These are phyloP conservation scores for Pyrenophora tritici-repentis DNA, from an alignment of 2,329 filamentous ascomycete species.

Conservation along the genomic window DNA sequence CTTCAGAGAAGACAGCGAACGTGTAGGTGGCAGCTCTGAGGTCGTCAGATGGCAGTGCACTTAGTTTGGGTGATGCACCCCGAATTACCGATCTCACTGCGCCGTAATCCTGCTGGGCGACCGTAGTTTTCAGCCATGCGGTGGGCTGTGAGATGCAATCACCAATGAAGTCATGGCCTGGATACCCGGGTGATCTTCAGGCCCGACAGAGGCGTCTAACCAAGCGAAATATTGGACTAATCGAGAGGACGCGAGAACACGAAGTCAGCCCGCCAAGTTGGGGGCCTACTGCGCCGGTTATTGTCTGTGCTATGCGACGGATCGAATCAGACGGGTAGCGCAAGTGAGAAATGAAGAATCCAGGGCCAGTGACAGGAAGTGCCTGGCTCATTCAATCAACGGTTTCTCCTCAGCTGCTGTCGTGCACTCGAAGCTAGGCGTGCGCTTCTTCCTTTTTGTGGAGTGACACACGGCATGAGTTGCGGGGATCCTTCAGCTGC, in stretches of 20 bases:
- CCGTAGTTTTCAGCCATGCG: slow-evolving; percentile 31
- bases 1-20: slow-evolving; percentile 22
- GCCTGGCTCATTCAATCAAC: slow-evolving; percentile 12
- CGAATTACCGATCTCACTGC: slow-evolving; percentile 33
- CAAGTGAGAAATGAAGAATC: background rate
- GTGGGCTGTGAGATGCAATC: slow-evolving; percentile 29
- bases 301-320: slow-evolving; percentile 3
- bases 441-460: slow-evolving; percentile 21
- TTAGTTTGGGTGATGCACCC: slow-evolving; percentile 16
- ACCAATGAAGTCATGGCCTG: slow-evolving; percentile 28
- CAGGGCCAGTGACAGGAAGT: slow-evolving; percentile 9
- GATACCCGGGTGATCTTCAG: slow-evolving; percentile 24
- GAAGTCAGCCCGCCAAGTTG: slow-evolving; percentile 9
- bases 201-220: slow-evolving; percentile 19
- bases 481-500: slow-evolving; percentile 28
- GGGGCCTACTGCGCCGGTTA: slow-evolving; percentile 12
- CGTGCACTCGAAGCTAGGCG: slow-evolving; percentile 5
- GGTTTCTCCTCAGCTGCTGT: slow-evolving; percentile 25
- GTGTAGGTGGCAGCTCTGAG: slow-evolving; percentile 22
- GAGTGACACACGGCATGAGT: slow-evolving; percentile 20
- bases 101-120: slow-evolving; percentile 25
- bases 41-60: slow-evolving; percentile 27
- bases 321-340: slow-evolving; percentile 5
- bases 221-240: slow-evolving; percentile 5
- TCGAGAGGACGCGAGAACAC: slow-evolving; percentile 6